Base-by-base conservation (phyloP, 805 yeast genomes). In the Hanseniaspora thailandica region DNA sequence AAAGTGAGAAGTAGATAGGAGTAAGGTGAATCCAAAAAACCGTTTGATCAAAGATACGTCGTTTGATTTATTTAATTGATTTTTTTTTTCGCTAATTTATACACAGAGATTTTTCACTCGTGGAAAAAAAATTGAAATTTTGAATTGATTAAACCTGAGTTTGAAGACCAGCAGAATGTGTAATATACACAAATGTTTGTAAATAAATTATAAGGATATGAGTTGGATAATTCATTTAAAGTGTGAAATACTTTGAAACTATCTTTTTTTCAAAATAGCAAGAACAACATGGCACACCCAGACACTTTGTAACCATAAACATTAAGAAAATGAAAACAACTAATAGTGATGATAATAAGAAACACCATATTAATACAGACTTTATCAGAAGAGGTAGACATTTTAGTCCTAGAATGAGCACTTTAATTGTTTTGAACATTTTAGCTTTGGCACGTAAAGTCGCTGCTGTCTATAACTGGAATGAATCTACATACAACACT, bases 1-100 rank as follows among this genome's bases (percentile, higher is more conserved):
- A 84, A 65, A 77, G 86, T 44, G 70, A 76, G 47, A 57, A 59
- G 56, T 58, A 54, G 45, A n/a, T n/a, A n/a, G n/a, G n/a, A n/a
- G n/a, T n/a, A n/a, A n/a, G n/a, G n/a, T n/a, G n/a, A n/a, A n/a
- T n/a, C n/a, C n/a, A n/a, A n/a, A n/a, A n/a, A n/a, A n/a, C n/a
- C n/a, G n/a, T n/a, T n/a, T n/a, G n/a, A n/a, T n/a, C n/a, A n/a
- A n/a, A n/a, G n/a, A n/a, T n/a, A n/a, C n/a, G n/a, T n/a, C n/a
- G n/a, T n/a, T n/a, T n/a, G n/a, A n/a, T n/a, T 26, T 41, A 7
- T 35, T 6, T 17, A 17, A 17, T 35, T 35, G 7, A 17, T 35
- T 35, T 35, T 35, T 17, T 35, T 35, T 35, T 35, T 35, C 6
- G 7, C 13, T 38, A 38, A 38, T 22, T 38, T 38, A 22, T 38